These are phyloP conservation scores for Fusarium napiforme DNA, from an alignment of 2,329 filamentous ascomycete genomes.

Conservation along the genomic window DNA sequence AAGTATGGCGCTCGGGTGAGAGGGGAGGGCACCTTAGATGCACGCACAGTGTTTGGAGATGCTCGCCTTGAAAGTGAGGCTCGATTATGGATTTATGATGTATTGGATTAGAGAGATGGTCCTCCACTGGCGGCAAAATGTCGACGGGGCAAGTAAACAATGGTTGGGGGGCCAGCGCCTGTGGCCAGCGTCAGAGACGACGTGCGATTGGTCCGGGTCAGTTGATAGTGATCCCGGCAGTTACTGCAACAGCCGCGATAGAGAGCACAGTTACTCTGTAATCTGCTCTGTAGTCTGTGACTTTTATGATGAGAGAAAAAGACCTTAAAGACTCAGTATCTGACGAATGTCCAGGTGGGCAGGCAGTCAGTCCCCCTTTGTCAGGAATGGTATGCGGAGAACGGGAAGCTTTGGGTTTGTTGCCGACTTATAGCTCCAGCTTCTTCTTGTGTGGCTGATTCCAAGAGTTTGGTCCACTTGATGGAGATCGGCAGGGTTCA, in stretches of 20 bases:
- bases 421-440: constrained; percentile 18
- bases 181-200: constrained; percentile 12
- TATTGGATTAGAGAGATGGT: neutral
- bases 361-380: neutral
- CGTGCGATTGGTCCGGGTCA: constrained; percentile 27
- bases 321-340: neutral
- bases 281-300: neutral
- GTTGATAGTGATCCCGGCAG: constrained; percentile 13
- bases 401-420: constrained; percentile 4
- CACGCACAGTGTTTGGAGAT: neutral
- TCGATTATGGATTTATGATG: constrained; percentile 20
- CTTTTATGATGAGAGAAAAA: neutral
- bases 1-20: neutral
- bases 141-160: constrained; percentile 17
- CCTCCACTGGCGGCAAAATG: constrained; percentile 9
- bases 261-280: neutral
- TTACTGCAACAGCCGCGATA: neutral
- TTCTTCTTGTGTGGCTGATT: constrained; percentile 22
- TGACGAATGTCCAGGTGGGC: neutral
- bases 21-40: neutral
- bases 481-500: constrained; percentile 31
- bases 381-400: neutral
- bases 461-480: constrained; percentile 21
- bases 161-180: constrained; percentile 37
- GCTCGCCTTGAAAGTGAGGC: constrained; percentile 31